Evolutionary conservation across 371 early-diverging fungal species (phyloP), one percentile per base, ranked within the genome.

Genomic region (Phascolomyces articulosus): DNA sequence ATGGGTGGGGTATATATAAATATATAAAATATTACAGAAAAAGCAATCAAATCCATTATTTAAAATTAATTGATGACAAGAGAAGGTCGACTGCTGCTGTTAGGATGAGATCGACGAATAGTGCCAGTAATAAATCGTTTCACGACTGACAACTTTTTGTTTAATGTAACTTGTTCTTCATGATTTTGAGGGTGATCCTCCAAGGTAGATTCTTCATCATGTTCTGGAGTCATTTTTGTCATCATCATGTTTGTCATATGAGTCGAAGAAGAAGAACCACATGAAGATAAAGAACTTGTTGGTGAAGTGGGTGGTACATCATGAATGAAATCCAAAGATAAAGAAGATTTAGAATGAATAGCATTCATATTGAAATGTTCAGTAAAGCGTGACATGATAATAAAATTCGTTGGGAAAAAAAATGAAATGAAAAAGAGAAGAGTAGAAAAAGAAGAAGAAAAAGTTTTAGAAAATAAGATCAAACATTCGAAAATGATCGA

Each of bases 311-410:
- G 40, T 15, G 34, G 59, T n/a, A n/a, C n/a, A n/a, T n/a, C n/a
- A 18, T 34, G 21, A 11, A 28, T n/a, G 11, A 24, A n/a, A 10
- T 44, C 59, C 3, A 47, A 23, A 8, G 40, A 27, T 11, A 27
- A 9, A 24, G n/a, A 16, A 2, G 41, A 28, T 3, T 15, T 11
- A 15, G 59, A 41, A 16, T n/a, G 41, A 8, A 38, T 6, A 13
- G 26, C 15, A 18, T 58, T 23, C 20, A 59, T 44, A 59, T 59
- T 47, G 40, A 59, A 59, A 40, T 59, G 59, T 28, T 59, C 59
- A 16, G 40, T 41, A 27, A 59, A 59, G n/a, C 59, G 41, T 40
- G 59, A 59, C 51, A 49, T 49, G n/a, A n/a, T n/a, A n/a, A n/a
- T n/a, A n/a, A n/a, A n/a, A n/a, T n/a, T n/a, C n/a, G n/a, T 49